Percentiles rank a stretch among this genome's conserved stretches.
These are phyloP conservation scores for Limtongia smithiae DNA, from an alignment of 805 yeast genomes.

Conservation along the genomic window DNA sequence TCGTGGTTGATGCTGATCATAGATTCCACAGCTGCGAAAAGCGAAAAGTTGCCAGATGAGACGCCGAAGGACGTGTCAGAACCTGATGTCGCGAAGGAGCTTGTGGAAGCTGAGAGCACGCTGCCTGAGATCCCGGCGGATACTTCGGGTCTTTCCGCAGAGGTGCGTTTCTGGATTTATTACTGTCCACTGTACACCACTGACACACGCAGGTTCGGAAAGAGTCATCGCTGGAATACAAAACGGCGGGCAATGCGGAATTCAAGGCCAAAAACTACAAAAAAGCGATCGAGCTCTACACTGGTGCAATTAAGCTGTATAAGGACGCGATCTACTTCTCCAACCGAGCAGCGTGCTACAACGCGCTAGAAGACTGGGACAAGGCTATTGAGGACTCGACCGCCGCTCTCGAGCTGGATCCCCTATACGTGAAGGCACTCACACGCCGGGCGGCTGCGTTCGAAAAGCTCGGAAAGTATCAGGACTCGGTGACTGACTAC, in stretches of 20 bases:
- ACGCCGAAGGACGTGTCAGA: background rate
- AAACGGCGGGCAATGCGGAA: constrained; percentile 81
- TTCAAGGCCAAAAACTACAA: constrained; percentile 68
- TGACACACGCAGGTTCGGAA: constrained; percentile 43
- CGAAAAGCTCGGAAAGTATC: constrained; percentile 72
- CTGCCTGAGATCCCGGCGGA: constrained; percentile 20
- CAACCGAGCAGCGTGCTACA: constrained; percentile 94
- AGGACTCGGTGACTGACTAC: constrained; percentile 86
- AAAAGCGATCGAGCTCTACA: constrained; percentile 75
- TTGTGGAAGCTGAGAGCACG: constrained; percentile 4
- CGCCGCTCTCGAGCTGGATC: constrained; percentile 77
- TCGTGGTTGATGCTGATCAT: no score
- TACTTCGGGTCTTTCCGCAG: constrained; percentile 45
- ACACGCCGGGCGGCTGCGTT: constrained; percentile 91
- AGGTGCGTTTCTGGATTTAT: constrained; percentile 4
- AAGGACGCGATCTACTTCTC: constrained; percentile 85
- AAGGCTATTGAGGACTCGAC: constrained; percentile 87
- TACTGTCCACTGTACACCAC: no score
- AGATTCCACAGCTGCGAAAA: constrained; percentile 4
- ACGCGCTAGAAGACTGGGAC: constrained; percentile 72
- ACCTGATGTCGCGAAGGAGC: no score
- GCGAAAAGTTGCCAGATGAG: constrained; percentile 3
- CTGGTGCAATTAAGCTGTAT: constrained; percentile 67
- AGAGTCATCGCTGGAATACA: constrained; percentile 63
- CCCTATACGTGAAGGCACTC: constrained; percentile 86